These are phyloP conservation scores for Populus tremula DNA, from an alignment of 345 rosid species.

Conservation along the genomic window DNA sequence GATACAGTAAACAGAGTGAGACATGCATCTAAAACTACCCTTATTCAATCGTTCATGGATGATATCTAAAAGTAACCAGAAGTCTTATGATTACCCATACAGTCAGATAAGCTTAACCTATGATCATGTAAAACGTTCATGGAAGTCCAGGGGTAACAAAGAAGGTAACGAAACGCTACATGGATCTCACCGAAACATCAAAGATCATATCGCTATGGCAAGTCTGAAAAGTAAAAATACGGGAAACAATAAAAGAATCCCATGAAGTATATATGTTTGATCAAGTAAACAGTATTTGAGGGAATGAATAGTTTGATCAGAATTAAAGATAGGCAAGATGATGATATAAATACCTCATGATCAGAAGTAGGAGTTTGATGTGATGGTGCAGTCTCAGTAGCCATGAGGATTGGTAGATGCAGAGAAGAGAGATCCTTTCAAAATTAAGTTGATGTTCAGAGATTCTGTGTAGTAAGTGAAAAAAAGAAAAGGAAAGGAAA, in stretches of 20 bases:
- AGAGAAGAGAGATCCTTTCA: neutral
- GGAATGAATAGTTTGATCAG: neutral
- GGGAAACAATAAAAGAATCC: neutral
- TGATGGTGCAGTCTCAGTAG: constrained; percentile 15
- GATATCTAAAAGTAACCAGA: neutral
- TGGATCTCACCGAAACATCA: constrained; percentile 9
- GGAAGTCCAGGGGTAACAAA: neutral
- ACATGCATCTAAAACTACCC: neutral
- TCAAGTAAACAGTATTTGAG: neutral
- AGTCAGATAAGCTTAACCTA: neutral
- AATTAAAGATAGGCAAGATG: neutral
- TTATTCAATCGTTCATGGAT: neutral
- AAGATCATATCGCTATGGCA: neutral
- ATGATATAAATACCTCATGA: constrained; percentile 11
- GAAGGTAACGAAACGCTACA: neutral
- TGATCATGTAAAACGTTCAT: neutral
- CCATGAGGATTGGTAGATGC: neutral
- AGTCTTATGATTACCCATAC: neutral
- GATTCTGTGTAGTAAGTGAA: neutral
- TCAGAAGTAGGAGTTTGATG: constrained; percentile 7
- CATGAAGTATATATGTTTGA: neutral
- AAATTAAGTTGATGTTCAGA: neutral
- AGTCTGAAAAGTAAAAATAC: neutral
- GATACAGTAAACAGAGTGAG: neutral
- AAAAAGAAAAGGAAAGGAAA: neutral